These are phyloP conservation scores for Rhododendron kiyosumense DNA, from an alignment of 148 eudicot species.

Conservation along the genomic window DNA sequence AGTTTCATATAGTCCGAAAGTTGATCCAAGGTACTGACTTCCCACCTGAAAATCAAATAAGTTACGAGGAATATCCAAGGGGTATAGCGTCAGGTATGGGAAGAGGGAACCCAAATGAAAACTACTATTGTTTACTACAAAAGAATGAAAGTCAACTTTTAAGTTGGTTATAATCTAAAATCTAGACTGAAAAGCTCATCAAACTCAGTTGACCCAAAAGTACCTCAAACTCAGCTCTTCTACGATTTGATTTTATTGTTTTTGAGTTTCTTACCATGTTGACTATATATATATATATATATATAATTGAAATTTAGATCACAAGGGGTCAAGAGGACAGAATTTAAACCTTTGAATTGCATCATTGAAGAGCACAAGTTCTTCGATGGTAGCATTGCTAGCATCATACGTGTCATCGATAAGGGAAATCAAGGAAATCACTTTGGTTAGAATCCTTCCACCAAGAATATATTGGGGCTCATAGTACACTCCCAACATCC, in stretches of 20 bases:
- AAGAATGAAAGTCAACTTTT: too few species aligned
- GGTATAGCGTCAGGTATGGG: too few species aligned
- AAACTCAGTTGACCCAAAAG: too few species aligned
- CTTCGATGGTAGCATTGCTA: conserved; percentile 13
- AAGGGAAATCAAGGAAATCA: conserved; percentile 14
- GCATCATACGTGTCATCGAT: conserved; percentile 40
- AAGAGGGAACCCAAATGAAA: too few species aligned
- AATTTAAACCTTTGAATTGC: conserved; percentile 32
- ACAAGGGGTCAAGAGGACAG: neutral
- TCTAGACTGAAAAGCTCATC: too few species aligned
- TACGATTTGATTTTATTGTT: too few species aligned
- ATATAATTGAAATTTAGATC: neutral
- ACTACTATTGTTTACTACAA: too few species aligned
- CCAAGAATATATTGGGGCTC: conserved; percentile 30
- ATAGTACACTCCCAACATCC: conserved; percentile 12
- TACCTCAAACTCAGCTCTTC: too few species aligned
- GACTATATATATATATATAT: too few species aligned
- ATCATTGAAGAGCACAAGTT: conserved; percentile 27
- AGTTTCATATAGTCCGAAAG: conserved; percentile 38
- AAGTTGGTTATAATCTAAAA: too few species aligned
- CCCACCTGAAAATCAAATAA: neutral
- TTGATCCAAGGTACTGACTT: conserved; percentile 8
- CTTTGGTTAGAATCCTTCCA: conserved; percentile 14
- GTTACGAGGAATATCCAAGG: too few species aligned
- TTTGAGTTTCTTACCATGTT: too few species aligned